These are phyloP conservation scores for Gaertneriomyces semiglobifer DNA, from an alignment of 192 early-diverging fungal species.

Conservation along the genomic window DNA sequence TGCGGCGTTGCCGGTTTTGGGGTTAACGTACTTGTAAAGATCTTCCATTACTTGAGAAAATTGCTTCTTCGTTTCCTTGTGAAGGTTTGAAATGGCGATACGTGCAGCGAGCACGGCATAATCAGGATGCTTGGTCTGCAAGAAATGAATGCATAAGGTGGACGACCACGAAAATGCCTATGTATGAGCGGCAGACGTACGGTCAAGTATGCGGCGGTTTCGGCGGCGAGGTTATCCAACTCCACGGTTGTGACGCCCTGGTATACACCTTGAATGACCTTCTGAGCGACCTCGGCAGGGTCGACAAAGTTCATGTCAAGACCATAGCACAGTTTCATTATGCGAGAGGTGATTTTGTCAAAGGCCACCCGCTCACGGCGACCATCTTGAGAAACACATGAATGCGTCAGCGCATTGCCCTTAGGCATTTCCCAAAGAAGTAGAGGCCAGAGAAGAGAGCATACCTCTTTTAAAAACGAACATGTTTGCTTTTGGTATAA, in stretches of 20 bases:
- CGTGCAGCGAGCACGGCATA: conserved; percentile 94
- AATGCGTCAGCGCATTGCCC: background rate
- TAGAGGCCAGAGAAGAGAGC: background rate
- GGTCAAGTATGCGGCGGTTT: conserved; percentile 71
- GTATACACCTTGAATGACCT: conserved; percentile 93
- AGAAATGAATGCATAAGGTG: conserved; percentile 11
- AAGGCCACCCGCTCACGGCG: conserved; percentile 91
- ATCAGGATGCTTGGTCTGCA: conserved; percentile 85
- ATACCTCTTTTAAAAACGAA: conserved; percentile 47
- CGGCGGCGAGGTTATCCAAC: conserved; percentile 94
- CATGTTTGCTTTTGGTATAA: conserved; percentile 17
- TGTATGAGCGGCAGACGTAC: conserved; percentile 17
- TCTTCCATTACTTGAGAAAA: conserved; percentile 85
- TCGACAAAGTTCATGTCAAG: conserved; percentile 90
- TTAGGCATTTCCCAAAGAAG: background rate
- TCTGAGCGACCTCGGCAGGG: conserved; percentile 83
- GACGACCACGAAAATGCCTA: background rate
- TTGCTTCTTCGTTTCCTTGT: conserved; percentile 61
- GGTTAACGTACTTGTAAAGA: conserved; percentile 83
- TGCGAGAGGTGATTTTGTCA: conserved; percentile 88
- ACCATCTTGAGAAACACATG: conserved; percentile 58
- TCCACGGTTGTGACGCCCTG: conserved; percentile 95
- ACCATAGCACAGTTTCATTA: conserved; percentile 91
- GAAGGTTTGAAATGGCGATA: conserved; percentile 91
- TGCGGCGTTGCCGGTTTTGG: conserved; percentile 79